Base-by-base conservation (phyloP, 1,284 basidiomycete genomes). In the Caloboletus firmus region DNA sequence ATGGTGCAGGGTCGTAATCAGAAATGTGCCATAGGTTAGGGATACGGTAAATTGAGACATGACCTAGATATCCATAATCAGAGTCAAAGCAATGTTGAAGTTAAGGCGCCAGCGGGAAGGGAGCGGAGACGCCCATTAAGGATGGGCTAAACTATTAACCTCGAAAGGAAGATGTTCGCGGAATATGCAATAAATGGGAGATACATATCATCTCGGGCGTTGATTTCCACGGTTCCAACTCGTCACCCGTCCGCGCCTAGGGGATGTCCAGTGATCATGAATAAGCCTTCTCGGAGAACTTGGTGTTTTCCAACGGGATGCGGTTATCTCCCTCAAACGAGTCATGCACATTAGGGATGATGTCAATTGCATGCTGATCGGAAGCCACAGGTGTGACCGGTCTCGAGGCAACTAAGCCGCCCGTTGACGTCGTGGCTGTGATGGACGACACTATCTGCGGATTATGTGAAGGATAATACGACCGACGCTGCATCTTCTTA, bases 401-500 rank as follows among this genome's bases (percentile, higher is more conserved):
- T 45, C 79, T 71, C 35, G 79, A 80, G 9, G 75, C 62, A 12
- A 69, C 64, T 1, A 73, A 62, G 12, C 74, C 76, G 12, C 77
- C 73, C 1, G 76, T 78, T 11, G 79, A 77, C 1, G 67, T 68
- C 4, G 66, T 70, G 31, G 78, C 78, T 5, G 79, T 81, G 54
- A 79, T 70, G 0, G 76, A 74, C 8, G 78, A 75, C 24, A 79
- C 69, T 42, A 80, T 74, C 61, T 90, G 87, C 59, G 87, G 86
- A 67, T 89, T 90, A 51, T 85, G 81, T 2, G 89, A 28, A 4
- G 26, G 87, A 69, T 89, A 92, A 65, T 92, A 91, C 37, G 89
- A 90, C 55, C 87, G 83, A 44, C 90, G 83, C 67, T 85, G 83
- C 89, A 88, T 91, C 73, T 85, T 88, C 74, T 83, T 84, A 72